Conservation (phyloP, 768 basidiomycete species). For the Pulveroboletus sp. region DNA sequence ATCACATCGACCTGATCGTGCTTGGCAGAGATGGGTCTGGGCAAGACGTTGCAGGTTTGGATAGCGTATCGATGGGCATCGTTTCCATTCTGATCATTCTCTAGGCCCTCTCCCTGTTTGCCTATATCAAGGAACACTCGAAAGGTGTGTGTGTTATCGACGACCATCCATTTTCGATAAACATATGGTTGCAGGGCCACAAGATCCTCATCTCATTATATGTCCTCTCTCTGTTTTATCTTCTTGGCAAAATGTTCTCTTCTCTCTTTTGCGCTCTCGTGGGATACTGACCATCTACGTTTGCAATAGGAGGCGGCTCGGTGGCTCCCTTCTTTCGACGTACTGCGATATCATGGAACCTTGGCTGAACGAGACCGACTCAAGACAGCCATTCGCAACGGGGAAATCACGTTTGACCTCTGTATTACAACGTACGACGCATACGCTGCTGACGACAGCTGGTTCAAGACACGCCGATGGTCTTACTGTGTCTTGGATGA, state of each 20-base stretch:
- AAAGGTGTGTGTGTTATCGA: conserved; percentile 31
- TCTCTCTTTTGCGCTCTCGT: background rate
- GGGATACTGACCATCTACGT: background rate
- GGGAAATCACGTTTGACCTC: conserved; percentile 40
- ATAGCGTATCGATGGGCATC: background rate
- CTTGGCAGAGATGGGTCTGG: conserved; percentile 55
- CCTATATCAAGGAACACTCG: conserved; percentile 58
- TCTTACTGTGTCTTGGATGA: conserved; percentile 61
- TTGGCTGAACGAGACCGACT: conserved; percentile 53
- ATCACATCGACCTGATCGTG: background rate
- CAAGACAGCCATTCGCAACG: conserved; percentile 40
- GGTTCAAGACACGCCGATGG: conserved; percentile 62
- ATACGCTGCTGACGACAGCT: conserved; percentile 53
- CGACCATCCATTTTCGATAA: background rate
- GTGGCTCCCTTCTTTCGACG: conserved; percentile 51
- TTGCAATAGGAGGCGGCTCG: conserved; percentile 45
- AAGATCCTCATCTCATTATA: conserved; percentile 66
- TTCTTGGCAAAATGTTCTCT: conserved; percentile 53
- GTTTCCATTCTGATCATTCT: conserved; percentile 2
- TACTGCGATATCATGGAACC: conserved; percentile 62
- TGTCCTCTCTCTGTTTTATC: conserved; percentile 70
- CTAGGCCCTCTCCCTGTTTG: conserved; percentile 61
- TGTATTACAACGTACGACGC: conserved; percentile 70
- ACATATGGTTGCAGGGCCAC: conserved; percentile 26
- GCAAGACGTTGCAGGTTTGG: conserved; percentile 59